Evolutionary conservation across 495 filamentous ascomycete species (phyloP).

Genomic region (Pseudoneurospora amorphoporcata): DNA sequence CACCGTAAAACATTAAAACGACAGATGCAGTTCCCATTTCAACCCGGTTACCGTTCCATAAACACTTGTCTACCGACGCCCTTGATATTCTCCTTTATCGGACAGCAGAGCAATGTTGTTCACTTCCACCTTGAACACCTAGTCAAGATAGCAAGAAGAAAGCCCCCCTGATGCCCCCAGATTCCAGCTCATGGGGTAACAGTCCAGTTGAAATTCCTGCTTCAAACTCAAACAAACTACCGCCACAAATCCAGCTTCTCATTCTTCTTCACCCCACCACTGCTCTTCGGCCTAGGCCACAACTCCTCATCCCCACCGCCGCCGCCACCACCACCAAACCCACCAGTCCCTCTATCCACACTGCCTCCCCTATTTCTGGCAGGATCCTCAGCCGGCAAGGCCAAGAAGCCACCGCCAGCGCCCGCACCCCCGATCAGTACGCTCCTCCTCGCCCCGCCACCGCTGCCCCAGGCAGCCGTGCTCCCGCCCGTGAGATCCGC

Average conservation of each 20-base stretch:
- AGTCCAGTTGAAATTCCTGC: background rate
- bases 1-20: background rate
- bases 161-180: background rate
- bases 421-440: constrained; percentile 57
- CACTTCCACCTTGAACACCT: background rate
- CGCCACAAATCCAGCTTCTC: constrained; percentile 38
- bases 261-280: constrained; percentile 28
- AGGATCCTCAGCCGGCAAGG: constrained; percentile 47
- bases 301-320: constrained; percentile 19
- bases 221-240: constrained; percentile 5
- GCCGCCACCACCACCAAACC: background rate
- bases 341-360: background rate
- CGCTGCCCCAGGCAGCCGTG: constrained; percentile 29
- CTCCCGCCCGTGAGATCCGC: constrained; percentile 25
- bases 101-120: background rate
- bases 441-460: constrained; percentile 35
- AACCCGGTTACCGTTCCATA: background rate
- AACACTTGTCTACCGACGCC: background rate
- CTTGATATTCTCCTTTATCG: background rate
- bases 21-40: background rate
- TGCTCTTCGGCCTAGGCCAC: constrained; percentile 35
- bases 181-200: background rate
- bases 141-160: background rate
- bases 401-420: constrained; percentile 71
- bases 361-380: background rate